phyloP scores from a whole-genome alignment of 352 stramenopile species.

The Globisporangium spiculum region DNA sequence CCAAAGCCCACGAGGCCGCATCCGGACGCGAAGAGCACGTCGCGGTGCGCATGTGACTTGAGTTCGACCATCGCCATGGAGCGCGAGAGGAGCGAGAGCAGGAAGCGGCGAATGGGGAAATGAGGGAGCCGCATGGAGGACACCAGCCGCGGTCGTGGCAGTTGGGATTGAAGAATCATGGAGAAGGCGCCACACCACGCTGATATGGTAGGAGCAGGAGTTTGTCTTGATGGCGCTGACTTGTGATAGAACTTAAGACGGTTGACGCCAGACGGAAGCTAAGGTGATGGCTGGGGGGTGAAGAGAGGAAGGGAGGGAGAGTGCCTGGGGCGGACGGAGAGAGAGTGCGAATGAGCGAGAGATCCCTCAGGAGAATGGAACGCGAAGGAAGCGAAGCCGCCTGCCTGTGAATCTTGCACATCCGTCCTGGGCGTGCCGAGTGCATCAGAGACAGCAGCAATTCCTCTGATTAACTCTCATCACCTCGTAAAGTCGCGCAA shows the following conservation, averaged over 20 bases:
- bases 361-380: not conserved
- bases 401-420: not conserved
- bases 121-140: not conserved
- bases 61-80: not conserved
- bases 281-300: not conserved
- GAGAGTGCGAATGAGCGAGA: not conserved
- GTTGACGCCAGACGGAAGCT: not conserved
- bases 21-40: slow-evolving; percentile 30
- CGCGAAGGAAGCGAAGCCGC: not conserved
- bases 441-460: not conserved
- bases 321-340: not conserved
- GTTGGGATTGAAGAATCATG: not conserved
- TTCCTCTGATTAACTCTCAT: not conserved
- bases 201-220: not conserved
- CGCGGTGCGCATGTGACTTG: slow-evolving; percentile 18
- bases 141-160: not conserved
- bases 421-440: not conserved
- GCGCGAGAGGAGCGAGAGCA: not conserved
- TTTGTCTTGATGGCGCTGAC: not conserved
- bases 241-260: not conserved
- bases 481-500: not conserved
- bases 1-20: slow-evolving; percentile 29
- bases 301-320: not conserved
- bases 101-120: not conserved
- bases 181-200: not conserved